Evolutionary conservation across 352 stramenopile species (phyloP), one percentile per base, ranked within the genome.

Genomic region (Phytophthora sp.): DNA sequence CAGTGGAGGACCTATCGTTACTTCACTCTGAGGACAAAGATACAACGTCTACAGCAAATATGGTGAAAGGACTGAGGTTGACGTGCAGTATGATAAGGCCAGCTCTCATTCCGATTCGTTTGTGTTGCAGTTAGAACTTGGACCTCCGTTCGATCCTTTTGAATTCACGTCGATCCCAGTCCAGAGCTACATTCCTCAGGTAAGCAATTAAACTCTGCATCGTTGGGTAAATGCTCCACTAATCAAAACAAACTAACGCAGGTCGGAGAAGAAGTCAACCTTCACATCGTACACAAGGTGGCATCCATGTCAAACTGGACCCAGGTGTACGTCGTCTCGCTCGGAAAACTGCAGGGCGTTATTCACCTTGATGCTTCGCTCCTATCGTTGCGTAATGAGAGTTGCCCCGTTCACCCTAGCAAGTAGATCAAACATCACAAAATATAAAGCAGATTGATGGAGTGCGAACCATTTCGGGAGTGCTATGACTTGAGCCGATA

Each of bases 261-360:
- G 70, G 85, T 94, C 1, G 83, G 82, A 5, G 84, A 92, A 56
- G 69, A 81, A 52, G 79, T 93, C 7, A 89, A 91, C 39, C 72
- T 95, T 11, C 79, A 78, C 44, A 79, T 82, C 8, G 79, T 95
- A 9, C 85, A 93, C 62, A 87, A 87, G 31, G 77, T 92, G 45
- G 84, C 86, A 4, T 80, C 84, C n/a, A 91, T 93, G 76, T 88
- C 82, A 45, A 87, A 89, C 54, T 93, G 84, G 86, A 92, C 84
- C 3, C 79, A 95, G 37, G 84, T 95, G 12, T 95, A 91, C 62
- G 84, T 95, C 20, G 79, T 87, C 23, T 85, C 87, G 39, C 54
- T 82, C 43, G 84, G 86, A 42, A 82, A 84, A 54, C 62, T 95
- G 2, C 62, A 91, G 5, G 86, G 86, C 4, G 79, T 90, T 13